phyloP scores from a whole-genome alignment of 192 early-diverging fungal genomes.

The Coemansia sp. region DNA sequence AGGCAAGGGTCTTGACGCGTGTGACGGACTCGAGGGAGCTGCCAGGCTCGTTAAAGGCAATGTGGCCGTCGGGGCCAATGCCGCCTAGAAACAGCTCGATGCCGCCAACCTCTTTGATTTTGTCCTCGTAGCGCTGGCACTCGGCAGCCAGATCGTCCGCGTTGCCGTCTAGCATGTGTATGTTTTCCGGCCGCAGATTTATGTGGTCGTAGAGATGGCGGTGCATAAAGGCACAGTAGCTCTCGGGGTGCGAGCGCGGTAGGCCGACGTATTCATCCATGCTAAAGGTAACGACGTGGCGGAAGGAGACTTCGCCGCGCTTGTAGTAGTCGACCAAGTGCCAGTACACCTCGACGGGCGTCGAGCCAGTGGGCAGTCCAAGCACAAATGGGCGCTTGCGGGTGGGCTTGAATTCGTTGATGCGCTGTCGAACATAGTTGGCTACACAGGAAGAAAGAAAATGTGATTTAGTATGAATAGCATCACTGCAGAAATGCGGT shows the following conservation, averaged over 20 bases:
- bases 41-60: conserved; percentile 89
- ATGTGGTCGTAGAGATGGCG: conserved; percentile 83
- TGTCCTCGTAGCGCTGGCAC: conserved; percentile 75
- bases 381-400: conserved; percentile 74
- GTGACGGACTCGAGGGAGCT: conserved; percentile 77
- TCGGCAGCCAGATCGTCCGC: conserved; percentile 75
- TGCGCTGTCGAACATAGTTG: conserved; percentile 73
- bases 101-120: conserved; percentile 73
- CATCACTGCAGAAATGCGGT: too few relatives aligned
- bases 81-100: conserved; percentile 85
- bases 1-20: conserved; percentile 83
- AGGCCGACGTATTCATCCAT: conserved; percentile 86
- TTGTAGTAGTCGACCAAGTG: conserved; percentile 70
- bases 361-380: conserved; percentile 81
- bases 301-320: conserved; percentile 68
- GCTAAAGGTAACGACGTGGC: conserved; percentile 79
- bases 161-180: conserved; percentile 82
- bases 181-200: conserved; percentile 71
- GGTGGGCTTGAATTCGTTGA: conserved; percentile 73
- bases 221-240: conserved; percentile 87
- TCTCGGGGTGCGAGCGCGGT: conserved; percentile 71
- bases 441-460: conserved; percentile 43
- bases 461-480: background rate
- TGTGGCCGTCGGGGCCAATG: conserved; percentile 87
- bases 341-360: conserved; percentile 77